Conservation (phyloP, 2,329 filamentous ascomycete genomes). For the Beauveria varroae region DNA sequence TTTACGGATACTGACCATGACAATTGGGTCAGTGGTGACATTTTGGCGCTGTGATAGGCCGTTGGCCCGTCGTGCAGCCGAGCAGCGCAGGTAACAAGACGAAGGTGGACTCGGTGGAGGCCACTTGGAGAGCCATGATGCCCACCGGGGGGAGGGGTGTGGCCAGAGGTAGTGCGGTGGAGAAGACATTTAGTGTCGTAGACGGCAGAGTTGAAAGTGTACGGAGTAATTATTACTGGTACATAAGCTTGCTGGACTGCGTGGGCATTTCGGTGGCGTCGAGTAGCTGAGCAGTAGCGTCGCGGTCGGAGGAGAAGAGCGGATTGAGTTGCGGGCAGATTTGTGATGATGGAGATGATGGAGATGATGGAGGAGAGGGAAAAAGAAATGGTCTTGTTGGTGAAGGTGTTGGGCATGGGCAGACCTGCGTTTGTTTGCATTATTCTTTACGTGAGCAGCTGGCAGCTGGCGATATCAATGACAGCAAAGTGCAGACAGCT, state of each 20-base stretch:
- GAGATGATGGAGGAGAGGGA: neutral
- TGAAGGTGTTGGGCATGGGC: neutral
- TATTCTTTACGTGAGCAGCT: neutral
- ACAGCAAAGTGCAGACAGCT: neutral
- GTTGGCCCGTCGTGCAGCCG: neutral
- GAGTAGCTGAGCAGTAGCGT: neutral
- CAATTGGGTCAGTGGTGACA: neutral
- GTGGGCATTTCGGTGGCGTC: constrained; percentile 2
- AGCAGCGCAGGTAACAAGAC: neutral
- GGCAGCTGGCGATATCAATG: neutral
- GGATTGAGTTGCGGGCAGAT: neutral
- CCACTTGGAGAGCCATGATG: neutral
- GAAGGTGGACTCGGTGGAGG: neutral
- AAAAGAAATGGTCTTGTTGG: neutral
- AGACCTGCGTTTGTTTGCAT: neutral
- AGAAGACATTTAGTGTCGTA: neutral
- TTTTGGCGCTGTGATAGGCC: neutral
- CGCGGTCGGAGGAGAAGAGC: neutral
- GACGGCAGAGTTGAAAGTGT: too few species aligned
- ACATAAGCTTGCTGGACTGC: neutral
- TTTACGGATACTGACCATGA: neutral
- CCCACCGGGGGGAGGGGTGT: neutral
- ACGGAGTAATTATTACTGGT: too few species aligned
- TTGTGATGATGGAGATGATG: neutral
- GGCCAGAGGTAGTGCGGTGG: neutral